Conservation (phyloP, 257 asterid genomes). For the Plectranthus barbatus region DNA sequence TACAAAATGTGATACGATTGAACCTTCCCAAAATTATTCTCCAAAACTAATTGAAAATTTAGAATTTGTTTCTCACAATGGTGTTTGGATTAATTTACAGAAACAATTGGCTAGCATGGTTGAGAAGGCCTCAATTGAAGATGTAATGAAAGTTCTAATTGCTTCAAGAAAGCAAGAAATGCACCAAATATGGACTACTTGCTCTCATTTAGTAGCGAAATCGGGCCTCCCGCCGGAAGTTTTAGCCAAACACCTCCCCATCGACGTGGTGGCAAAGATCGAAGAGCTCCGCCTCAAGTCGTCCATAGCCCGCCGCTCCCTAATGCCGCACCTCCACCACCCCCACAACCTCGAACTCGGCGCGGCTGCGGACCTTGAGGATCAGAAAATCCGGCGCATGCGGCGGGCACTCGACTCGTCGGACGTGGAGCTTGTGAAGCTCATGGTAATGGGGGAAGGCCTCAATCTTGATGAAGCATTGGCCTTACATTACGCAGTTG, state of each 20-base stretch:
- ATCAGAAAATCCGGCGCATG: constrained; percentile 75
- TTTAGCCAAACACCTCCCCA: constrained; percentile 74
- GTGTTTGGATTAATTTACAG: constrained; percentile 24
- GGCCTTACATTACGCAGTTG: constrained; percentile 77
- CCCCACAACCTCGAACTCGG: constrained; percentile 41
- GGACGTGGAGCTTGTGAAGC: constrained; percentile 85
- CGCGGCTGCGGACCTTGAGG: constrained; percentile 66
- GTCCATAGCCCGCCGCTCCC: constrained; percentile 46
- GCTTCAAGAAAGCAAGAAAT: constrained; percentile 91
- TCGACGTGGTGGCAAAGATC: constrained; percentile 76
- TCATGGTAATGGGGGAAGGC: constrained; percentile 99
- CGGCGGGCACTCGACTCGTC: constrained; percentile 84
- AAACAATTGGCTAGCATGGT: constrained; percentile 82
- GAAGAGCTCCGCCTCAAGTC: constrained; percentile 91
- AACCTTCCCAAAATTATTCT: neutral
- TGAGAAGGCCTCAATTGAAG: constrained; percentile 89
- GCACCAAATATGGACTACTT: constrained; percentile 83
- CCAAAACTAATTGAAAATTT: neutral
- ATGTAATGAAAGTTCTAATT: constrained; percentile 82
- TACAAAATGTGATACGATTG: neutral
- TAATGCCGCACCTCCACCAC: constrained; percentile 44
- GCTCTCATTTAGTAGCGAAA: constrained; percentile 83
- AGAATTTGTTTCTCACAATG: neutral
- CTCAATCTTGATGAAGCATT: constrained; percentile 69
- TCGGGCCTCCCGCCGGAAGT: constrained; percentile 90